phyloP scores from a whole-genome alignment of 2,329 filamentous ascomycete genomes.

The Colletotrichum gigasporum region DNA sequence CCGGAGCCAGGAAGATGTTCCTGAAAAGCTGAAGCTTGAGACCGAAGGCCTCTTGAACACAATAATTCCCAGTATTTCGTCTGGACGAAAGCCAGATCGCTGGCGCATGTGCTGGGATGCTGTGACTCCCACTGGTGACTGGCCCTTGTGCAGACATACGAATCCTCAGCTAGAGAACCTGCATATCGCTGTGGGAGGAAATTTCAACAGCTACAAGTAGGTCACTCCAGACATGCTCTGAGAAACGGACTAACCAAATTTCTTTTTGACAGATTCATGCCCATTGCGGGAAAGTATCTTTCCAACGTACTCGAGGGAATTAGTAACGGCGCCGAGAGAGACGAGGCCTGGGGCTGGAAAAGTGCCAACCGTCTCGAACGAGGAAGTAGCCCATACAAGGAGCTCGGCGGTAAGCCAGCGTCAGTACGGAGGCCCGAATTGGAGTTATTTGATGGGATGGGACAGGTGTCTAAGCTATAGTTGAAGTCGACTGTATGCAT shows the following conservation, averaged over 20 bases:
- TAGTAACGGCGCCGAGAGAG: conserved; percentile 1
- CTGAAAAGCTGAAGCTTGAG: background rate
- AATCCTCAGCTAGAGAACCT: background rate
- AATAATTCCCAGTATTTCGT: background rate
- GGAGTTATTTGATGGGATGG: no score
- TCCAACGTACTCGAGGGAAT: background rate
- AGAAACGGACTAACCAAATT: background rate
- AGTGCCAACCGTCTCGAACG: background rate
- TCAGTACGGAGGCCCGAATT: no score
- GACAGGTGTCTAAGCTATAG: no score
- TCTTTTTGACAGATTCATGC: background rate
- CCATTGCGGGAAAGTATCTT: conserved; percentile 9
- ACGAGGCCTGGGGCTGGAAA: conserved; percentile 17
- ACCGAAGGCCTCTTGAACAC: background rate
- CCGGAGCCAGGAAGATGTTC: background rate
- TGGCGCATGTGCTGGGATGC: conserved; percentile 23
- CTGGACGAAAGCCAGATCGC: background rate
- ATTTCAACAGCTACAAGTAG: conserved; percentile 22
- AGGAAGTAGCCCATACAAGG: background rate
- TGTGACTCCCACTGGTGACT: conserved; percentile 8
- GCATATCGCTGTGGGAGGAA: conserved; percentile 7
- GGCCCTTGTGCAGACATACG: conserved; percentile 12
- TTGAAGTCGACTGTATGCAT: no score
- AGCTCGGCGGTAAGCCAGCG: no score
- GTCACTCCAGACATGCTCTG: background rate